Evolutionary conservation across 441 rosid species (phyloP).

Genomic region (Erodium trifolium): DNA sequence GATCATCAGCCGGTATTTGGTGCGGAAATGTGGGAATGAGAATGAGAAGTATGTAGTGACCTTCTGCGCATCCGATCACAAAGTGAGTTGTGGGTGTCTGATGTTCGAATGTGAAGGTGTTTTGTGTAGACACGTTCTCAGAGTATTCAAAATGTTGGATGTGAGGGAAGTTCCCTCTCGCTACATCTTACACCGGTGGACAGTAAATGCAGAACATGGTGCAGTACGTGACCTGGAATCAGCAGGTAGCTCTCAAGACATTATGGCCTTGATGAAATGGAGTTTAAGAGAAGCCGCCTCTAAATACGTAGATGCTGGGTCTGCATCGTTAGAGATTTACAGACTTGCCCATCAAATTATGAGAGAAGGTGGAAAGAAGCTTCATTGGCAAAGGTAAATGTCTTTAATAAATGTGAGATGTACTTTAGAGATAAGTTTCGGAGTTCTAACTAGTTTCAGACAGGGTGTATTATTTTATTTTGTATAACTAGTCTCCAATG

Average conservation of each 20-base stretch:
- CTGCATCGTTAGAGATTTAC: constrained; percentile 55
- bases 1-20: constrained; percentile 49
- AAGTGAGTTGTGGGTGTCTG: constrained; percentile 68
- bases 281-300: constrained; percentile 74
- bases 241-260: constrained; percentile 43
- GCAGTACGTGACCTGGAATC: constrained; percentile 44
- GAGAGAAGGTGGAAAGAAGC: constrained; percentile 70
- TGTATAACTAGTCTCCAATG: constrained; percentile 58
- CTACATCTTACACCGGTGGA: constrained; percentile 74
- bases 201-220: constrained; percentile 60
- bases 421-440: constrained; percentile 18
- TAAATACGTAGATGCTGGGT: constrained; percentile 62
- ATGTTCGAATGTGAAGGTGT: constrained; percentile 84
- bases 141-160: constrained; percentile 57
- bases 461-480: constrained; percentile 40
- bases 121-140: constrained; percentile 62
- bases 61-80: constrained; percentile 46
- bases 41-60: constrained; percentile 59
- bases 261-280: constrained; percentile 59
- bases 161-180: constrained; percentile 61
- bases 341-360: constrained; percentile 66
- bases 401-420: constrained; percentile 25
- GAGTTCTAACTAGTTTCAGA: constrained; percentile 12
- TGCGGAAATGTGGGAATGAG: constrained; percentile 60
- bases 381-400: constrained; percentile 51